Evolutionary conservation across 345 rosid species (phyloP), one percentile per base, ranked within the genome.

Genomic region (Atalantia buxifolia): DNA sequence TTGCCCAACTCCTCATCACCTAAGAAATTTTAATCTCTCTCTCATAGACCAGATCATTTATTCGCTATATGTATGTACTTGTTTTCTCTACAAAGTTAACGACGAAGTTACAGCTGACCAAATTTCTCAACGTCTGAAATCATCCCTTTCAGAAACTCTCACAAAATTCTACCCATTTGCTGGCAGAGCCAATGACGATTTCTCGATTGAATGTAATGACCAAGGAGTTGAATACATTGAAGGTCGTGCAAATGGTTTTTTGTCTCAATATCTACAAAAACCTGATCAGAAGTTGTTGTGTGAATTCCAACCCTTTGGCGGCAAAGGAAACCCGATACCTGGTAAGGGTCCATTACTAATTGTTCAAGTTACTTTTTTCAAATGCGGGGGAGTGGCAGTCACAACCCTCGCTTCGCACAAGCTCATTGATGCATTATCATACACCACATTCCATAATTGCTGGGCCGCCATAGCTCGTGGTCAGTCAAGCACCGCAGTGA

Each of bases 141-240:
- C 48, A 42, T 10, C 14, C 48, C 14, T 42, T 2, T 12, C 48
- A 10, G 48, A 42, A 12, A 42, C 48, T 42, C 14, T 42, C 48
- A 42, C 48, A 42, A 42, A 42, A 10, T 42, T 42, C 48, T 10
- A 40, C 48, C 48, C 48, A 42, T 62, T 77, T 10, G 81, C 79
- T 0, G 81, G 86, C 9, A 79, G 68, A 36, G 33, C 77, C 60
- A 83, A 21, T 50, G 72, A 67, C 36, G 28, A 71, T 63, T 19
- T 67, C 4, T 48, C 67, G 2, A 40, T 81, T 18, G 42, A 75
- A 8, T 81, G 78, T 13, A 72, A 66, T 5, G 78, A 81, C 22
- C 18, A 70, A 2, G 82, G 82, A 13, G 86, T 40, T 31, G 27
- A 25, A 8, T 81, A 59, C 40, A 24, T 81, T 21, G 78, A 78